A percentile compares a stretch with the other conserved stretches of the same genome.
phyloP scores from a whole-genome alignment of 306 rosid species.

The Vigna unguiculata region DNA sequence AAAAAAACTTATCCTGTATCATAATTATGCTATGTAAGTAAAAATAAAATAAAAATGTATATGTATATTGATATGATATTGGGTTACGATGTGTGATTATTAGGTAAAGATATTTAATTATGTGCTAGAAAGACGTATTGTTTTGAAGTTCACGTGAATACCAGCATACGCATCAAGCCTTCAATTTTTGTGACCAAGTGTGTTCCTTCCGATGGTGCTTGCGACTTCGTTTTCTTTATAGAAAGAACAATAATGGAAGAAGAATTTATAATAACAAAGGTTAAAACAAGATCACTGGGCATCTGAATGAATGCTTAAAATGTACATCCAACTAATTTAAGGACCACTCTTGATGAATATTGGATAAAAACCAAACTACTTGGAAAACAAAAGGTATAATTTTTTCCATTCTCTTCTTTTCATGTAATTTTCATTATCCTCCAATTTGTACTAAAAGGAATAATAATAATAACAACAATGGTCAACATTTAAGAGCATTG shows the following conservation, averaged over 20 bases:
- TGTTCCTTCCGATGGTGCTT: too few species aligned
- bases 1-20: too few species aligned
- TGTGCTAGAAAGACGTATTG: too few species aligned
- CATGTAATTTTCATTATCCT: neutral
- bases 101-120: too few species aligned
- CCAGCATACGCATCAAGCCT: neutral
- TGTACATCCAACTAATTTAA: constrained; percentile 22
- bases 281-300: neutral
- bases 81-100: neutral
- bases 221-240: neutral
- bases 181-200: neutral
- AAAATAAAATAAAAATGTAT: too few species aligned
- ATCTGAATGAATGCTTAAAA: constrained; percentile 3
- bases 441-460: constrained; percentile 9
- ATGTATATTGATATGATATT: neutral
- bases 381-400: neutral
- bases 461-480: neutral
- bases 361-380: constrained; percentile 21
- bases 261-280: neutral
- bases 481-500: constrained; percentile 24
- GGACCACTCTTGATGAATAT: constrained; percentile 26
- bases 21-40: too few species aligned
- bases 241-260: neutral
- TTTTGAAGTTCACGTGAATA: neutral
- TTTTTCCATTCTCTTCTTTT: neutral